Evolutionary conservation across 306 rosid genomes (phyloP).

Genomic region (Ziziphus jujuba): DNA sequence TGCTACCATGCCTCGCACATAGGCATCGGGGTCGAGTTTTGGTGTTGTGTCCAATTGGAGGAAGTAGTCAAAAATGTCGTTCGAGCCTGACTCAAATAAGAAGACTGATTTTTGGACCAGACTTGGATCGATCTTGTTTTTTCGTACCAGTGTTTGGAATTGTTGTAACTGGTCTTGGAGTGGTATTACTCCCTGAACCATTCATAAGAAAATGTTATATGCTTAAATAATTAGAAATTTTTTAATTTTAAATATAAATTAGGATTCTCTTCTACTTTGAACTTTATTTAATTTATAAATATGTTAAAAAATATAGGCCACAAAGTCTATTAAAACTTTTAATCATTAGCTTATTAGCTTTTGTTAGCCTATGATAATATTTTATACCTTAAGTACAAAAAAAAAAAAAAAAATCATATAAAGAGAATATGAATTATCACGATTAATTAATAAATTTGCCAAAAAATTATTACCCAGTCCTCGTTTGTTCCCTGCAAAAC

Average conservation of each 20-base stretch:
- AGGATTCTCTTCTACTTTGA: too few relatives aligned
- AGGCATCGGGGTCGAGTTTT: slow-evolving; percentile 18
- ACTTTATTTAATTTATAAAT: too few relatives aligned
- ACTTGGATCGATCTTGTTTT: slow-evolving; percentile 22
- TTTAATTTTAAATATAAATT: too few relatives aligned
- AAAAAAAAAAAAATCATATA: too few relatives aligned
- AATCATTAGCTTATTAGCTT: too few relatives aligned
- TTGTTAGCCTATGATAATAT: too few relatives aligned
- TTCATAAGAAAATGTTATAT: not conserved
- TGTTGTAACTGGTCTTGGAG: slow-evolving; percentile 33
- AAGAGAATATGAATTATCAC: too few relatives aligned
- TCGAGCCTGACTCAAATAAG: slow-evolving; percentile 44
- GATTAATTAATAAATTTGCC: too few relatives aligned
- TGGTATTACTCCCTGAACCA: slow-evolving; percentile 25
- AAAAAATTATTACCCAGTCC: slow-evolving; percentile 24
- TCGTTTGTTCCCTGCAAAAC: slow-evolving; percentile 22
- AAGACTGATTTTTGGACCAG: slow-evolving; percentile 31
- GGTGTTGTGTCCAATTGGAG: not conserved
- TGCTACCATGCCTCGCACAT: slow-evolving; percentile 28
- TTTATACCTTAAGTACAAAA: too few relatives aligned
- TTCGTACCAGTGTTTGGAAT: slow-evolving; percentile 29
- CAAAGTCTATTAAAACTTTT: too few relatives aligned
- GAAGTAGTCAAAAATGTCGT: slow-evolving; percentile 39
- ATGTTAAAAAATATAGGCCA: too few relatives aligned
- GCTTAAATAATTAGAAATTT: too few relatives aligned